Percentiles rank a stretch among this genome's conserved stretches.
Conservation (phyloP, 2,329 filamentous ascomycete genomes). For the Dothistroma septosporum region DNA sequence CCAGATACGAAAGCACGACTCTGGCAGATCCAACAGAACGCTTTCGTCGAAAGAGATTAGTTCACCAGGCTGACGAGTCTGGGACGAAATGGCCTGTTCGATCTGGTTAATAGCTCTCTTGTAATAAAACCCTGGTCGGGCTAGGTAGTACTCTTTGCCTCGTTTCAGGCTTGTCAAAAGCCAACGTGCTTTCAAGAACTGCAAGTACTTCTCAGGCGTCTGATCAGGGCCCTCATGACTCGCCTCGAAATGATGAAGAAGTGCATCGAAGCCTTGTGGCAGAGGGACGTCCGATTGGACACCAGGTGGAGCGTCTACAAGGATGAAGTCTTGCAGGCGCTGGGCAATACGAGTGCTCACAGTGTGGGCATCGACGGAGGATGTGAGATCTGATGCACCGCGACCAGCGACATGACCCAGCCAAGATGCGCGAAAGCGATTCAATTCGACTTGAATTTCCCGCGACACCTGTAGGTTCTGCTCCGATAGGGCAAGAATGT, state of each 20-base stretch:
- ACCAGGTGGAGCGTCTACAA: constrained; percentile 9
- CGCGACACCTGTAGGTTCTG: constrained; percentile 11
- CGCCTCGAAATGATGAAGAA: constrained; percentile 19
- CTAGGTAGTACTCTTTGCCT: constrained; percentile 14
- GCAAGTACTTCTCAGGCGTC: constrained; percentile 18
- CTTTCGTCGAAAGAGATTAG: constrained; percentile 16
- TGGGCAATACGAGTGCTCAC: constrained; percentile 14
- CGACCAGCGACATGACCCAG: constrained; percentile 14
- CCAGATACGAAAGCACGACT: constrained; percentile 16
- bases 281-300: constrained; percentile 14
- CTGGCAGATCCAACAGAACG: constrained; percentile 14
- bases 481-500: constrained; percentile 18
- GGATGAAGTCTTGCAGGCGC: constrained; percentile 7
- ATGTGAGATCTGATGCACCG: not conserved
- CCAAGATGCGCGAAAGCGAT: constrained; percentile 9
- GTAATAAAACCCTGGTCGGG: constrained; percentile 23
- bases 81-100: constrained; percentile 15
- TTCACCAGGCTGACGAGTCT: constrained; percentile 11
- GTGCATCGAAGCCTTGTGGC: constrained; percentile 18
- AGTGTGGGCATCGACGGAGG: constrained; percentile 7
- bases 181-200: constrained; percentile 25
- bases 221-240: constrained; percentile 13
- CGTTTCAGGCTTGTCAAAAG: constrained; percentile 16
- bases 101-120: constrained; percentile 23
- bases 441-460: constrained; percentile 17